A percentile compares a stretch with the other conserved stretches of the same genome.
Conservation (phyloP, 2,329 filamentous ascomycete species). For the Canariomyces notabilis region DNA sequence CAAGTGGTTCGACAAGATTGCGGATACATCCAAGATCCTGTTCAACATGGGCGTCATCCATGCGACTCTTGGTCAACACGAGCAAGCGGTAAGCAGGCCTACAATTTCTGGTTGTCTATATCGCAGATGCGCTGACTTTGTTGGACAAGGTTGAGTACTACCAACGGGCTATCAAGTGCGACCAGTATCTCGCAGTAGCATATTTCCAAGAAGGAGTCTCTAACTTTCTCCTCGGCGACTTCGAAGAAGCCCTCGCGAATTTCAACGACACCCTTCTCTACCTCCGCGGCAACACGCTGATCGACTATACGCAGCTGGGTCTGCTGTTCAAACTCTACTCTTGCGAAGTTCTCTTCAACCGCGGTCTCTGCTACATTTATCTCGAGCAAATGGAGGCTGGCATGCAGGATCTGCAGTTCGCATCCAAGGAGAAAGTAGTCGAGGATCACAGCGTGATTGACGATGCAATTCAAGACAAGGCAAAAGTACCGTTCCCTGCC, state of each 20-base stretch:
- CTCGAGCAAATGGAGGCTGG: slow-evolving; percentile 86
- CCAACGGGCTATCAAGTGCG: slow-evolving; percentile 81
- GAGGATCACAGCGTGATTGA: slow-evolving; percentile 97
- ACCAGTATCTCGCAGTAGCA: slow-evolving; percentile 93
- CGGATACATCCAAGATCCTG: slow-evolving; percentile 94
- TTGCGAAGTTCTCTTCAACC: slow-evolving; percentile 96
- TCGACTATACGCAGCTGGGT: slow-evolving; percentile 94
- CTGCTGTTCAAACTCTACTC: slow-evolving; percentile 95
- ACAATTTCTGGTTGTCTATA: not conserved
- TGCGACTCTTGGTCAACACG: slow-evolving; percentile 91
- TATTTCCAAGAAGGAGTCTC: slow-evolving; percentile 99
- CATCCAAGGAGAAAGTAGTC: slow-evolving; percentile 92
- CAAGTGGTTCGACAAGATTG: slow-evolving; percentile 75
- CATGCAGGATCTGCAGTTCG: slow-evolving; percentile 84
- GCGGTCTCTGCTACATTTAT: slow-evolving; percentile 95
- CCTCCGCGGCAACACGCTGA: slow-evolving; percentile 90
- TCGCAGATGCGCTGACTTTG: slow-evolving; percentile 19
- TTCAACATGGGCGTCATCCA: slow-evolving; percentile 99
- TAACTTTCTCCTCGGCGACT: slow-evolving; percentile 94
- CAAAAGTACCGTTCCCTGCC: slow-evolving; percentile 59
- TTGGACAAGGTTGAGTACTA: slow-evolving; percentile 77
- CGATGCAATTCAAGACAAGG: slow-evolving; percentile 88
- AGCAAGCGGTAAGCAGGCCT: slow-evolving; percentile 70
- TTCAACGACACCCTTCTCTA: slow-evolving; percentile 98
- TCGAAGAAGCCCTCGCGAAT: slow-evolving; percentile 93